Base-by-base conservation (phyloP, 2,329 filamentous ascomycete genomes). In the Trichoderma aggressivum region DNA sequence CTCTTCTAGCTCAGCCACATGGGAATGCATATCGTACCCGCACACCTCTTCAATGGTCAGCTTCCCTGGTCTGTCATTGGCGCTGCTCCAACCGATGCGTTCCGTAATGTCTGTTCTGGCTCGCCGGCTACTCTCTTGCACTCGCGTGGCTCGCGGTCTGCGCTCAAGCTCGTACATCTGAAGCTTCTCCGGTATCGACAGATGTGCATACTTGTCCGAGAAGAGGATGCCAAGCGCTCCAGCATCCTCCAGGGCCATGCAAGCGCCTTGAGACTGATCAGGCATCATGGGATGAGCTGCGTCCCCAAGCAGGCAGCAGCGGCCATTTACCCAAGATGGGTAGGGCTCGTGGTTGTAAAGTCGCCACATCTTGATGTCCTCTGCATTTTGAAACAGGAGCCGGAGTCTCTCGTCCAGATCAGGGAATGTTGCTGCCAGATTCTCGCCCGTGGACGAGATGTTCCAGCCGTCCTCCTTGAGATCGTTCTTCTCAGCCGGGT, bases 221-320 rank as follows among this genome's bases (percentile, higher is more conserved):
- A 90, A 90, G 7, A 90, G 73, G 14, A 90, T 86, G 0, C 88
- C 88, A 1, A 91, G 79, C 0, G 86, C 86, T 0, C 86, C 89
- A 0, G 88, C 87, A 71, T 91, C 88, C 75, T 91, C 88, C 43
- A 90, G 88, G 0, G 89, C 88, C 87, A 89, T 89, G 75, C 88
- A 90, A 0, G 89, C 89, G 7, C 89, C 89, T 78, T 91, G 89
- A 71, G 86, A 88, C 77, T 91, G 89, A 75, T 91, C 84, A 3
- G 89, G 89, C 85, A 91, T 87, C 87, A 90, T 90, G 18, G 89
- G 89, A 77, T 91, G 89, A 5, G 84, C 89, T 16, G 89, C 89
- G 77, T 92, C 89, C 7, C 89, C 89, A 16, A 91, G 76, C 1
- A 91, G 78, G 72, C 85, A 87, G 4, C 84, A 84, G 21, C 79